Evolutionary conservation across 352 stramenopile species (phyloP), one percentile per base, ranked within the genome.

Genomic region (Pythium vanterpoolii): DNA sequence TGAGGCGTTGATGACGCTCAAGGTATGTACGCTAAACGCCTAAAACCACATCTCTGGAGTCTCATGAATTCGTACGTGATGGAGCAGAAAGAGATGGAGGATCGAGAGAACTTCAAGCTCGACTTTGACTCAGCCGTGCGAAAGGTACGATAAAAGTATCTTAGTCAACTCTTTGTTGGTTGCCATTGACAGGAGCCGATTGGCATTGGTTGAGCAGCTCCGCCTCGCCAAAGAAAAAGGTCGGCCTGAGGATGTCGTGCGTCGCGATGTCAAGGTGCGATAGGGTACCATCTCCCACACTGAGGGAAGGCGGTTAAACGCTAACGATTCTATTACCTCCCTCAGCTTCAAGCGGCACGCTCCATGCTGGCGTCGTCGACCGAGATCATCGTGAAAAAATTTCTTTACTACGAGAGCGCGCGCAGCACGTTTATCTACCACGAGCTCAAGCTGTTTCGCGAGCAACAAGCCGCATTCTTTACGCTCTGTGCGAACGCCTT

Each of bases 91-190:
- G 68, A 76, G 52, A 66, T 76, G 59, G 64, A 72, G 9, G 52
- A 69, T 19, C 68, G 64, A 1, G 64, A 76, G 60, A 72, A 72
- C 38, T 55, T 72, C 9, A 76, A 72, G 45, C 64, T 76, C 11
- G 68, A 76, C 31, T 76, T 72, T 43, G 68, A 76, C 42, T 76
- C 68, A 6, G 68, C 68, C 16, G 62, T 71, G 9, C 64, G 68
- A 11, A 76, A 76, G 43, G 66, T 70, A 48, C 2, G 38, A 28
- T 16, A 18, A 27, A 28, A 40, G 38, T 26, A 23, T 8, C 26
- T 43, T n/a, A 24, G 11, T n/a, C 26, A 28, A 28, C 14, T 51
- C 8, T 30, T 48, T 19, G 44, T 54, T 31, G 30, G 10, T 30
- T 43, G 34, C 16, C 33, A 9, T 14, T 38, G 33, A 38, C 33